Evolutionary conservation across 345 rosid species (phyloP), one percentile per base, ranked within the genome.

Genomic region (Mallotus nudiflorus): DNA sequence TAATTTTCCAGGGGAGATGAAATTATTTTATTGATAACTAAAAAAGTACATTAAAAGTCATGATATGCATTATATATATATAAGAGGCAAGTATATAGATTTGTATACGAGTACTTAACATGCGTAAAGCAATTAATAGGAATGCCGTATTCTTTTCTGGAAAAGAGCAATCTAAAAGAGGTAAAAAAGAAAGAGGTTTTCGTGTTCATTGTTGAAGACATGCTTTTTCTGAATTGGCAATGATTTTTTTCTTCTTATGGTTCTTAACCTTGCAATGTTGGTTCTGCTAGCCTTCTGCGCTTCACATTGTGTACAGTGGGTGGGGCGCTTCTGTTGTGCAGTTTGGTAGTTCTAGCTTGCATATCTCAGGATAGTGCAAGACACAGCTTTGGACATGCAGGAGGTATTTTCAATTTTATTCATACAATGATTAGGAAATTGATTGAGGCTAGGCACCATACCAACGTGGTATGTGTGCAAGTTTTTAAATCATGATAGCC

Each of bases 371-470:
- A 87, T 77, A 84, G 82, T 31, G 88, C 75, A 45, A 79, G 92
- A 60, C 88, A 85, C 79, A 85, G 77, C 74, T 87, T 85, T 69
- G 92, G 89, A 50, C 89, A 87, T 64, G 48, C 84, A 14, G 92
- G 92, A 87, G 92, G 92, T 85, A 79, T 7, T 51, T 51, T 25
- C 39, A 27, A 69, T 56, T 65, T 56, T 27, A 11, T 33, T 20
- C 24, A 10, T 56, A 55, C 62, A 55, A 37, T 15, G 42, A 58
- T 65, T 28, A 42, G 24, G 28, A 58, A 22, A 58, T 56, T 42
- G 37, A 2, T 37, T 61, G 8, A 20, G 61, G 52, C 22, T 69
- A 20, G 18, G 3, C 16, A 44, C 25, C 63, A 56, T 6, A 33
- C 18, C 24, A 3, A 18, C 11, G n/a, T n/a, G n/a, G n/a, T 52